A percentile compares a stretch with the other conserved stretches of the same genome.
Evolutionary conservation across 1,284 basidiomycete genomes (phyloP).

Genomic region (Puccinia horiana): DNA sequence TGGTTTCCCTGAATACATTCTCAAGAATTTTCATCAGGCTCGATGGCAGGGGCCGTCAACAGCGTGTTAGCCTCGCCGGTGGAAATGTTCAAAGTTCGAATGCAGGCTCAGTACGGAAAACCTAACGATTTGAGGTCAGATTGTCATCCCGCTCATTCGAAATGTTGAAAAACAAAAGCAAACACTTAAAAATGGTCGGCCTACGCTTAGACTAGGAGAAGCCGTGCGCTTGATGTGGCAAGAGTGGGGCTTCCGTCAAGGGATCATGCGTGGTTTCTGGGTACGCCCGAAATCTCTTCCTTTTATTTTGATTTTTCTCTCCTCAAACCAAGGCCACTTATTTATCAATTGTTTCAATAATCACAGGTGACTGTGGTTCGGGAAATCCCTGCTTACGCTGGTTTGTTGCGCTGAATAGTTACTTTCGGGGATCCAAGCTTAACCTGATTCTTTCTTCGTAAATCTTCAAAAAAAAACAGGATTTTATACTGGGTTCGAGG

Average conservation of each 20-base stretch:
- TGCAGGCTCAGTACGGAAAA: constrained; percentile 86
- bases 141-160: not conserved
- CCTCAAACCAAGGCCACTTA: not conserved
- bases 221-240: constrained; percentile 79
- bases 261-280: constrained; percentile 96
- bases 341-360: not conserved
- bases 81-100: constrained; percentile 73
- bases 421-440: not conserved
- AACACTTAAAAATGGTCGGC: not conserved
- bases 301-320: not conserved
- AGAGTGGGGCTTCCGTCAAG: constrained; percentile 77
- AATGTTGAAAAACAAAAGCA: not conserved
- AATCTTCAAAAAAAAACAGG: constrained; percentile 28
- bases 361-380: constrained; percentile 79
- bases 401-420: constrained; percentile 54
- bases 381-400: constrained; percentile 93
- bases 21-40: constrained; percentile 52
- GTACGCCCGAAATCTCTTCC: constrained; percentile 63
- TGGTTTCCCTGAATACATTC: not conserved
- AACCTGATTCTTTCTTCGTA: constrained; percentile 60
- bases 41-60: constrained; percentile 86
- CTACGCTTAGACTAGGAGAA: constrained; percentile 53
- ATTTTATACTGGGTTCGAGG: constrained; percentile 80
- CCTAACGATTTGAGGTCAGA: constrained; percentile 38
- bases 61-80: constrained; percentile 80